Conservation (phyloP, 2,329 filamentous ascomycete species). For the Trichoderma hamatum region DNA sequence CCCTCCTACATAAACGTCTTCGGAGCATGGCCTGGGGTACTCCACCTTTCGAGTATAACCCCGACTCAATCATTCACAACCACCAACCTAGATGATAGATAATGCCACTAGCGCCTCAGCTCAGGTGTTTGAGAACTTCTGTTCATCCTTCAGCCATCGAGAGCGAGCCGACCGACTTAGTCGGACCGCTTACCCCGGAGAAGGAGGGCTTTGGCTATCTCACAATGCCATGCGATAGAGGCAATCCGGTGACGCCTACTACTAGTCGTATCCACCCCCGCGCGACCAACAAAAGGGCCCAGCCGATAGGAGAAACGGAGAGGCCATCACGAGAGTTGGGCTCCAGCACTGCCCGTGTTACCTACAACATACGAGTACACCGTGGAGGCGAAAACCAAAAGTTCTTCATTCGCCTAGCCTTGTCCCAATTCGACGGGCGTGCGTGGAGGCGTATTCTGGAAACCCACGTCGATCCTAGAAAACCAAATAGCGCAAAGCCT, state of each 20-base stretch:
- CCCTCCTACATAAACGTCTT: conserved; percentile 8
- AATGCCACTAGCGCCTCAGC: conserved; percentile 12
- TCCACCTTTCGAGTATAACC: not conserved
- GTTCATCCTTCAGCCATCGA: conserved; percentile 20
- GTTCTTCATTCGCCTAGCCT: conserved; percentile 1
- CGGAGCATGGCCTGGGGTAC: not conserved
- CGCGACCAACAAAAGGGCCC: not conserved
- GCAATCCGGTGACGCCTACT: conserved; percentile 15
- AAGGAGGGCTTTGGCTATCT: conserved; percentile 5
- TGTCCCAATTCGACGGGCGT: not conserved
- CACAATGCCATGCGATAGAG: conserved; percentile 8
- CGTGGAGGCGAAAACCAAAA: conserved; percentile 19
- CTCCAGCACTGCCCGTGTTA: not conserved
- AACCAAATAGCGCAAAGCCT: conserved; percentile 5
- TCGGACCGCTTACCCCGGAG: conserved; percentile 1
- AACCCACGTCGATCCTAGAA: conserved; percentile 13
- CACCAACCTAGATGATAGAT: not conserved
- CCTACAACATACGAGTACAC: not conserved
- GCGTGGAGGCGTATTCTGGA: conserved; percentile 16
- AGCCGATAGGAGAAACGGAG: conserved; percentile 12
- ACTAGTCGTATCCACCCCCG: conserved; percentile 10
- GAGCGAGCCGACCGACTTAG: not conserved
- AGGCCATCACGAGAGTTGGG: conserved; percentile 5
- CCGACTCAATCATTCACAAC: conserved; percentile 9
- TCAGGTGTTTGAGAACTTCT: conserved; percentile 22